Evolutionary conservation across 306 rosid genomes (phyloP).

Genomic region (Rosa persica): DNA sequence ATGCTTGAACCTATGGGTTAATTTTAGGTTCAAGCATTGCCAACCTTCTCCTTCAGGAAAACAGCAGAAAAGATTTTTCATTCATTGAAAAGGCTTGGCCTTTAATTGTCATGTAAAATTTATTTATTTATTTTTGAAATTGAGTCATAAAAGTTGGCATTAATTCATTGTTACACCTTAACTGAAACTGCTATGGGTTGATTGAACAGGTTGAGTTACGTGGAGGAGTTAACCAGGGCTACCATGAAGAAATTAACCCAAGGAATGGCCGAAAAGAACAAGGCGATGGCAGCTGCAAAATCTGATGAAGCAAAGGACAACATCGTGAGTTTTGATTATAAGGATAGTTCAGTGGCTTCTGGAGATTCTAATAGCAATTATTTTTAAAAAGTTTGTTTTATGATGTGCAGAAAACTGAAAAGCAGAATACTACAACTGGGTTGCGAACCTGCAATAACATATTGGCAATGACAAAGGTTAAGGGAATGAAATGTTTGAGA

Average conservation of each 20-base stretch:
- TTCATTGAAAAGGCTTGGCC: not conserved
- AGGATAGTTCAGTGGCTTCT: conserved; percentile 19
- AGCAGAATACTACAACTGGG: conserved; percentile 91
- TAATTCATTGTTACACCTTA: not conserved
- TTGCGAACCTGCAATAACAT: conserved; percentile 92
- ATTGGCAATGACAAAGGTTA: conserved; percentile 86
- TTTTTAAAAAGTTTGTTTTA: conserved; percentile 16
- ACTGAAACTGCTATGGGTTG: not conserved
- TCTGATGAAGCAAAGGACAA: conserved; percentile 83
- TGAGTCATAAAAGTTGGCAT: not conserved
- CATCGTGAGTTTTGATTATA: conserved; percentile 58
- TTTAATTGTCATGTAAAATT: not conserved
- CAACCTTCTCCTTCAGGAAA: no score
- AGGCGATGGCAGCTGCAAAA: conserved; percentile 92
- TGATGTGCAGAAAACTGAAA: conserved; percentile 73
- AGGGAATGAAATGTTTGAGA: not conserved
- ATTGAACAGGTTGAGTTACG: conserved; percentile 66
- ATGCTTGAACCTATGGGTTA: not conserved
- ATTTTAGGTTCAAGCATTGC: not conserved
- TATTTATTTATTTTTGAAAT: not conserved
- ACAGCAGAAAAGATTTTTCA: not conserved
- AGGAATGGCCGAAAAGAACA: conserved; percentile 92
- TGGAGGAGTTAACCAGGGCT: conserved; percentile 87
- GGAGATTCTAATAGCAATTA: not conserved
- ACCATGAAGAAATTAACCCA: conserved; percentile 95